phyloP scores from a whole-genome alignment of 2,329 filamentous ascomycete genomes.

The Aureobasidium leucospermi region DNA sequence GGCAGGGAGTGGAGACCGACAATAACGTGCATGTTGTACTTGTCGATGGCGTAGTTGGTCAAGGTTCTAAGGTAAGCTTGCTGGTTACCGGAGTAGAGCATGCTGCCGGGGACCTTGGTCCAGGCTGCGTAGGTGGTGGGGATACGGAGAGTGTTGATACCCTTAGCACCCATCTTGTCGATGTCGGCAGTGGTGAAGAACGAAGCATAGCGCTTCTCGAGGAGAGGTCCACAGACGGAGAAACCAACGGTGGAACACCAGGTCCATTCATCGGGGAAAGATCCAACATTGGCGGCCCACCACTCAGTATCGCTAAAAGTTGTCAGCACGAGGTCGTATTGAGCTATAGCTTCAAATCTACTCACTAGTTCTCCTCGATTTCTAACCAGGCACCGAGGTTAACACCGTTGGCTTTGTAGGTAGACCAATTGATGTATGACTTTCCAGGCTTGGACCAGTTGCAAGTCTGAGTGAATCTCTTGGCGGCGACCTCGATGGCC shows the following conservation, averaged over 20 bases:
- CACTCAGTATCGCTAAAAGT: background rate
- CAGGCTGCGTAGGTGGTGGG: conserved; percentile 33
- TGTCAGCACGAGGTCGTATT: no score
- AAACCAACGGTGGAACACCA: conserved; percentile 26
- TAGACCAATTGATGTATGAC: conserved; percentile 19
- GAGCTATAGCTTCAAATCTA: no score
- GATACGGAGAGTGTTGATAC: conserved; percentile 29
- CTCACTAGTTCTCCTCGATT: conserved; percentile 20
- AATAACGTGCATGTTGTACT: conserved; percentile 31
- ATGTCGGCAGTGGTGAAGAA: conserved; percentile 27
- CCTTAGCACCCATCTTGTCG: conserved; percentile 27
- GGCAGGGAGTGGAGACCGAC: conserved; percentile 28
- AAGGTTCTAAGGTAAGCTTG: conserved; percentile 24
- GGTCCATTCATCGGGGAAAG: conserved; percentile 28
- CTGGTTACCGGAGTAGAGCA: conserved; percentile 30
- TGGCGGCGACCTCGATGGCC: conserved; percentile 17
- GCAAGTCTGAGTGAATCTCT: conserved; percentile 22
- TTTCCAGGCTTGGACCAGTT: conserved; percentile 4
- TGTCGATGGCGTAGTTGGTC: conserved; percentile 30
- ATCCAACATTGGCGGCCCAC: conserved; percentile 18
- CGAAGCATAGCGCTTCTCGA: conserved; percentile 26
- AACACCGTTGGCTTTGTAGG: conserved; percentile 20
- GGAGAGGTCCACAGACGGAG: conserved; percentile 26
- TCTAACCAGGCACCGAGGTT: conserved; percentile 30
- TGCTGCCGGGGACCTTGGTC: conserved; percentile 28